Evolutionary conservation across 331 rosid species (phyloP).

Genomic region (Erythrophleum ivorense): DNA sequence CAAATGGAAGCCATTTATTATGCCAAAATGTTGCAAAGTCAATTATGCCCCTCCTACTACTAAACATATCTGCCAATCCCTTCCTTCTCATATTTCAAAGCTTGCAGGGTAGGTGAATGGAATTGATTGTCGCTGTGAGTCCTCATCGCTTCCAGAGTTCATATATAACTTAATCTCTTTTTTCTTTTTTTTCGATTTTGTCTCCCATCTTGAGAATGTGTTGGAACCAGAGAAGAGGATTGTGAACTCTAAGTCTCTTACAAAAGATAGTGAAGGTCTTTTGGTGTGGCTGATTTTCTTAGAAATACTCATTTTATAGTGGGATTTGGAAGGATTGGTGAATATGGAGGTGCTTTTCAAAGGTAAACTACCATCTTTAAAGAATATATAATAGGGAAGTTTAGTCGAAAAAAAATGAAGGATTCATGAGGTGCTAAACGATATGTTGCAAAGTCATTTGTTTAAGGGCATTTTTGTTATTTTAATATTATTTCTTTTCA

Average conservation of each 20-base stretch:
- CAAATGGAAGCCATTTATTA: no score
- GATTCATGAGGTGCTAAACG: neutral
- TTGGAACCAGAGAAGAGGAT: slow-evolving; percentile 81
- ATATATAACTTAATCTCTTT: slow-evolving; percentile 65
- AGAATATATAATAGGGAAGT: slow-evolving; percentile 68
- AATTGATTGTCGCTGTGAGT: slow-evolving; percentile 69
- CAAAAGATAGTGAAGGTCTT: slow-evolving; percentile 64
- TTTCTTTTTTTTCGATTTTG: slow-evolving; percentile 64
- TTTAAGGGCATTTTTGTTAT: no score
- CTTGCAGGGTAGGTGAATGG: slow-evolving; percentile 84
- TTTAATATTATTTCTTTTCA: no score
- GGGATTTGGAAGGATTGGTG: slow-evolving; percentile 81
- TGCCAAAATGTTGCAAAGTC: no score
- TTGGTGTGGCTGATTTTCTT: slow-evolving; percentile 74
- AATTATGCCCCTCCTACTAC: no score
- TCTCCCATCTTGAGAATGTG: slow-evolving; percentile 72
- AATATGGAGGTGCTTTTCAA: slow-evolving; percentile 59
- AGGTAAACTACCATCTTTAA: slow-evolving; percentile 56
- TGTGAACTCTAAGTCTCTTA: slow-evolving; percentile 77
- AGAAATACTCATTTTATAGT: slow-evolving; percentile 57
- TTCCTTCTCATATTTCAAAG: slow-evolving; percentile 44
- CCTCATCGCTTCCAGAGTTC: slow-evolving; percentile 45
- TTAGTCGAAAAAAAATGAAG: slow-evolving; percentile 52
- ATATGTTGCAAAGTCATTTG: no score
- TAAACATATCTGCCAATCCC: no score